phyloP scores from a whole-genome alignment of 139 green algal genomes.

The Coelastrella sp. region DNA sequence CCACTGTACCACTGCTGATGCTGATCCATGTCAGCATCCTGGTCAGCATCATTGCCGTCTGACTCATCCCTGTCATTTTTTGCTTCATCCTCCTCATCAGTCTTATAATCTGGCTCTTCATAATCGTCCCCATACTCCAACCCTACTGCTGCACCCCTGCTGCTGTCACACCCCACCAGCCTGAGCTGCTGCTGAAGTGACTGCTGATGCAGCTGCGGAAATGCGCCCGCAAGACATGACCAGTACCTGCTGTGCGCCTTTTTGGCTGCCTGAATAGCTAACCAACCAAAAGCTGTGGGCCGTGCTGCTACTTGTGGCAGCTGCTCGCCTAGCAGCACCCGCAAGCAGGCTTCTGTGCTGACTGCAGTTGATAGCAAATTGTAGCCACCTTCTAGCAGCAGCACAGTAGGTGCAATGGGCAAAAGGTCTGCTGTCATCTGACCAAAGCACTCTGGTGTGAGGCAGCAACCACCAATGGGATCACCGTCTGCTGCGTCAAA shows the following conservation, averaged over 20 bases:
- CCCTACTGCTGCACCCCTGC: not conserved
- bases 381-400: constrained; percentile 87
- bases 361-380: constrained; percentile 77
- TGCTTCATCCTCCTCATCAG: not conserved
- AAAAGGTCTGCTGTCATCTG: constrained; percentile 77
- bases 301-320: not conserved
- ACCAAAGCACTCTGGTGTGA: constrained; percentile 76
- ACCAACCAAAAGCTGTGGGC: constrained; percentile 19
- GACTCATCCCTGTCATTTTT: not conserved
- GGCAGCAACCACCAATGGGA: constrained; percentile 73
- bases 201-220: constrained; percentile 7
- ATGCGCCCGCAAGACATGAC: constrained; percentile 1
- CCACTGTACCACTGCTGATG: not conserved
- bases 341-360: constrained; percentile 75
- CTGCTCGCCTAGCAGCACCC: constrained; percentile 76
- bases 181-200: constrained; percentile 24
- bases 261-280: constrained; percentile 10
- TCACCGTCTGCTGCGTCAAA: constrained; percentile 86
- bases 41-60: not conserved
- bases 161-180: not conserved
- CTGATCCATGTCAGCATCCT: not conserved
- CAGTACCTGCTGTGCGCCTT: constrained; percentile 39
- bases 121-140: constrained; percentile 27
- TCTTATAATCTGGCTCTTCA: constrained; percentile 9
- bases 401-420: constrained; percentile 67